Conservation (phyloP, 202 grass and related monocot genomes). For the Schoenoplectus tabernaemontani region DNA sequence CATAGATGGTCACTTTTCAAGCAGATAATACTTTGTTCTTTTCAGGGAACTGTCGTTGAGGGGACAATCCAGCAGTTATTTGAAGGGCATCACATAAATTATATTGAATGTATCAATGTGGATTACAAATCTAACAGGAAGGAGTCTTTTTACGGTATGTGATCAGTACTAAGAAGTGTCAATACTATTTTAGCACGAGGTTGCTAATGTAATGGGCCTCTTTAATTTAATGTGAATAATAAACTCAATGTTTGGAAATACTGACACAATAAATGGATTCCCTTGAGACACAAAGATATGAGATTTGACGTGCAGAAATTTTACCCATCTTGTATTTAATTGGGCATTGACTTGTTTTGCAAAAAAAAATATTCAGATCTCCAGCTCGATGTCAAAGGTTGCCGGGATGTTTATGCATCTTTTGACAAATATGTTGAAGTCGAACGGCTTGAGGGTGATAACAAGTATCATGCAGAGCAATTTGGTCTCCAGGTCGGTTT, state of each 20-base stretch:
- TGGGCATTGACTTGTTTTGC: neutral
- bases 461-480: constrained; percentile 85
- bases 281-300: neutral
- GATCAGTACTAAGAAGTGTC: neutral
- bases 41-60: constrained; percentile 88
- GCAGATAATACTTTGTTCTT: constrained; percentile 15
- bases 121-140: constrained; percentile 83
- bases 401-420: constrained; percentile 75
- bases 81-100: constrained; percentile 96
- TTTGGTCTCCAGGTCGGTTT: constrained; percentile 77
- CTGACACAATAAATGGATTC: neutral
- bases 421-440: constrained; percentile 99
- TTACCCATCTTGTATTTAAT: neutral
- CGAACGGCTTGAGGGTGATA: constrained; percentile 88
- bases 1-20: neutral
- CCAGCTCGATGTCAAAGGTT: constrained; percentile 95
- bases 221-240: neutral
- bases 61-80: constrained; percentile 83
- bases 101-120: constrained; percentile 88
- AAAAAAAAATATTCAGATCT: constrained; percentile 42
- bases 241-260: neutral
- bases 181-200: neutral
- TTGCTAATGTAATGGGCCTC: neutral
- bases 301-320: neutral
- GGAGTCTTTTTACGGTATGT: constrained; percentile 86